Conservation (phyloP, 1,139 yeast genomes). For the Candida pseudocylindracea region DNA sequence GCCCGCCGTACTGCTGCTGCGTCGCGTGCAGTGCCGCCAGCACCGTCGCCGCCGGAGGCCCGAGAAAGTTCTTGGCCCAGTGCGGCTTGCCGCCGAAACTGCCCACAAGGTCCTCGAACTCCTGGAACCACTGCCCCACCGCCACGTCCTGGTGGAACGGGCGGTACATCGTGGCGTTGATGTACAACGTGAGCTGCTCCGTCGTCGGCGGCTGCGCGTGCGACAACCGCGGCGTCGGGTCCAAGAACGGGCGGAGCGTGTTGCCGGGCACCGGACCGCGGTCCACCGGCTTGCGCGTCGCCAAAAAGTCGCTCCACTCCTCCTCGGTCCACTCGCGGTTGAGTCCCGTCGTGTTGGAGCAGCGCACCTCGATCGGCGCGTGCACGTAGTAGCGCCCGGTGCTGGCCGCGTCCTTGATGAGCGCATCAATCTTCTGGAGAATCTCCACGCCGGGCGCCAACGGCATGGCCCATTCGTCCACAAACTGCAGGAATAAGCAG, state of each 20-base stretch:
- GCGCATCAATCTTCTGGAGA: constrained; percentile 35
- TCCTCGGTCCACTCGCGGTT: constrained; percentile 17
- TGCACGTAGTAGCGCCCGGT: constrained; percentile 58
- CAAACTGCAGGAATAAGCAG: constrained; percentile 84
- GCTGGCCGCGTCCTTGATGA: constrained; percentile 37
- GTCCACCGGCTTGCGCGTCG: constrained; percentile 13
- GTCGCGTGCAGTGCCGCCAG: constrained; percentile 15
- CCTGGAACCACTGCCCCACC: constrained; percentile 59
- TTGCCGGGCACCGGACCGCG: constrained; percentile 75
- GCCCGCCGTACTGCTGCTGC: constrained; percentile 19
- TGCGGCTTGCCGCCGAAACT: constrained; percentile 87
- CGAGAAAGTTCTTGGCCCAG: constrained; percentile 97
- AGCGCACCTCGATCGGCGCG: constrained; percentile 89
- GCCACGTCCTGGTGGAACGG: constrained; percentile 66
- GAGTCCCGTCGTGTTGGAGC: constrained; percentile 59
- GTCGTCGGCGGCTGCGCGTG: constrained; percentile 21
- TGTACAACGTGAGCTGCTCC: constrained; percentile 57
- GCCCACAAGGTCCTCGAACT: constrained; percentile 59
- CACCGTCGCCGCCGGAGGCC: constrained; percentile 22
- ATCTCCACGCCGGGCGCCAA: constrained; percentile 54
- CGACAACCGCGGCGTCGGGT: constrained; percentile 38
- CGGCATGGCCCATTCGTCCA: constrained; percentile 93
- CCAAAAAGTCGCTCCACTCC: constrained; percentile 15
- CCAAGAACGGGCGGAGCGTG: constrained; percentile 57
- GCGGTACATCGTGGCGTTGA: constrained; percentile 90